Base-by-base conservation (phyloP, 768 basidiomycete genomes). In the Leccinum olivaceopallidum region DNA sequence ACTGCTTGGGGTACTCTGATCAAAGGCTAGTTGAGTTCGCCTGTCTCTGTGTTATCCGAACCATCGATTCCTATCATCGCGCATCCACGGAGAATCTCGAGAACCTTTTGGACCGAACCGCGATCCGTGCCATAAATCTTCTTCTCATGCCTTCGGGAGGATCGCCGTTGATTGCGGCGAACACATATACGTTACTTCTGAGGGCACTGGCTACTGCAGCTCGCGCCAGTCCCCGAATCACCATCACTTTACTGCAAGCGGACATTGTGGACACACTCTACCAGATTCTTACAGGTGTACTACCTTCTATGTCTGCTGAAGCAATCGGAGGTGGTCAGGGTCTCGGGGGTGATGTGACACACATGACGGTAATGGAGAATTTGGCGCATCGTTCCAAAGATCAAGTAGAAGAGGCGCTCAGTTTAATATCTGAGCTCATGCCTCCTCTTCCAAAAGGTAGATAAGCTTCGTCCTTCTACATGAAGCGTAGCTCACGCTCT, bases 361-460 rank as follows among this genome's bases (percentile, higher is more conserved):
- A 98, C 71, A 95, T 98, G 93, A 90, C 94, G 7, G 94, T 99
- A 28, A 93, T 98, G 88, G 93, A 98, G 76, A 98, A 96, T 73
- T 78, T 99, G 50, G 94, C 94, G 1, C 95, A 98, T 73, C 83
- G 95, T 30, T 92, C 97, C 5, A 98, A 98, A 76, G 97, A 99
- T 61, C 95, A 98, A 72, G 86, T 98, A 6, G 95, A 98, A 75
- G 97, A 99, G 75, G 88, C 92, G 0, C 78, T 99, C 39, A 89
- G 89, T 63, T 82, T 98, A 42, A 80, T 96, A 36, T 90, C 91
- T 24, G 97, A 99, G 72, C 77, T 99, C 14, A 84, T 99, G 75
- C 97, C 97, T 1, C 94, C 97, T 9, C 75, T 95, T 42, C 92
- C 95, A 0, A 94, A 92, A 85, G 94, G 94, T 92, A 67, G 37